These are phyloP conservation scores for Fraxinus sp. DNA, from an alignment of 305 asterid species.

Conservation along the genomic window DNA sequence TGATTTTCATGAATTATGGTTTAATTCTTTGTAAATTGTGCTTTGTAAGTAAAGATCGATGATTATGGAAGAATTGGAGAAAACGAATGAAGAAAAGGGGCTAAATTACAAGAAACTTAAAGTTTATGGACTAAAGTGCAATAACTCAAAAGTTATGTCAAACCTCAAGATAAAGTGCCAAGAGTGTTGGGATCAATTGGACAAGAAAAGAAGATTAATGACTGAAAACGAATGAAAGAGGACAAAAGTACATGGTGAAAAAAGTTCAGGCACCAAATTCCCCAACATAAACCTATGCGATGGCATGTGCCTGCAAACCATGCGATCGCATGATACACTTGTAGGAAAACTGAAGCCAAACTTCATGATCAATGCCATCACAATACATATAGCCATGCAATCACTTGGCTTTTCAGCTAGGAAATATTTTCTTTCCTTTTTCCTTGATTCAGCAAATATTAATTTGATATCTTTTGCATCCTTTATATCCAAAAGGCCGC, in stretches of 20 bases:
- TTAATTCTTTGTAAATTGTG: background rate
- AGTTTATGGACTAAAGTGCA: background rate
- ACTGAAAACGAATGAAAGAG: too few relatives aligned
- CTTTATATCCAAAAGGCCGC: background rate
- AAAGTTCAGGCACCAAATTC: background rate
- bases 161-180: too few relatives aligned
- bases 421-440: too few relatives aligned
- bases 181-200: too few relatives aligned
- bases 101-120: background rate
- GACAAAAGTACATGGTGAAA: background rate
- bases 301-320: too few relatives aligned
- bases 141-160: too few relatives aligned
- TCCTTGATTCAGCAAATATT: background rate
- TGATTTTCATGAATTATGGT: background rate
- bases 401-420: background rate
- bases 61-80: background rate
- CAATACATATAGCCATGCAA: background rate
- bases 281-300: background rate
- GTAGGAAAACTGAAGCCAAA: too few relatives aligned
- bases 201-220: too few relatives aligned
- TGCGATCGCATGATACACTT: background rate
- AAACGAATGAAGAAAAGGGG: background rate
- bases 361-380: too few relatives aligned
- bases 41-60: background rate
- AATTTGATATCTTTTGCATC: background rate